phyloP scores from a whole-genome alignment of 495 filamentous ascomycete species.

The Penicillium fimorum region DNA sequence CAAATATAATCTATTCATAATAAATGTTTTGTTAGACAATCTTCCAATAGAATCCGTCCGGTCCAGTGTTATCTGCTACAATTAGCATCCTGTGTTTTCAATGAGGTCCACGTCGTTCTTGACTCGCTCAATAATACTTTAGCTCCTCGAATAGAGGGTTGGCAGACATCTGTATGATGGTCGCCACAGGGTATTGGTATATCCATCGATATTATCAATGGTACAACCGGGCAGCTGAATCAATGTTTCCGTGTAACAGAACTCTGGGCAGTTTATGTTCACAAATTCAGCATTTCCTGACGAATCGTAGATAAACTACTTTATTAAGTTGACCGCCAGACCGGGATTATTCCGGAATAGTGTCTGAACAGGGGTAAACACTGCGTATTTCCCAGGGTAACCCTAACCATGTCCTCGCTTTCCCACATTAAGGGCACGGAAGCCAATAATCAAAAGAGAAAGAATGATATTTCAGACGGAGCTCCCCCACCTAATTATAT shows the following conservation, averaged over 20 bases:
- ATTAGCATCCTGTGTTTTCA: neutral
- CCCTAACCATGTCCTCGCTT: neutral
- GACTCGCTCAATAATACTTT: neutral
- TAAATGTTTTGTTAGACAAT: neutral
- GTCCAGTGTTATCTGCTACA: neutral
- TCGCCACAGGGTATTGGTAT: neutral
- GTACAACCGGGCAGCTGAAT: neutral
- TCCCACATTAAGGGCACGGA: neutral
- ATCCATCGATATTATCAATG: neutral
- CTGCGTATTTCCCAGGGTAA: neutral
- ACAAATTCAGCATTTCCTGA: neutral
- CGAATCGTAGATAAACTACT: neutral
- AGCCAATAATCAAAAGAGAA: neutral
- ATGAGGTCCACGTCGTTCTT: neutral
- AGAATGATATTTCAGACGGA: too few relatives aligned
- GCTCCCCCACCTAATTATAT: neutral
- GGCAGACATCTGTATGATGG: too few relatives aligned
- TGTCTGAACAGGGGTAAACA: neutral
- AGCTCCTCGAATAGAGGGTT: neutral
- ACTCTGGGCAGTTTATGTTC: neutral
- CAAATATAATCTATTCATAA: neutral
- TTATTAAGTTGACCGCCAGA: neutral
- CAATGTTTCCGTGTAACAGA: neutral
- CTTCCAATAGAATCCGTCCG: neutral
- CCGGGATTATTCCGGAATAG: neutral